Evolutionary conservation across 345 rosid species (phyloP).

Genomic region (Raphanus raphanistrum): DNA sequence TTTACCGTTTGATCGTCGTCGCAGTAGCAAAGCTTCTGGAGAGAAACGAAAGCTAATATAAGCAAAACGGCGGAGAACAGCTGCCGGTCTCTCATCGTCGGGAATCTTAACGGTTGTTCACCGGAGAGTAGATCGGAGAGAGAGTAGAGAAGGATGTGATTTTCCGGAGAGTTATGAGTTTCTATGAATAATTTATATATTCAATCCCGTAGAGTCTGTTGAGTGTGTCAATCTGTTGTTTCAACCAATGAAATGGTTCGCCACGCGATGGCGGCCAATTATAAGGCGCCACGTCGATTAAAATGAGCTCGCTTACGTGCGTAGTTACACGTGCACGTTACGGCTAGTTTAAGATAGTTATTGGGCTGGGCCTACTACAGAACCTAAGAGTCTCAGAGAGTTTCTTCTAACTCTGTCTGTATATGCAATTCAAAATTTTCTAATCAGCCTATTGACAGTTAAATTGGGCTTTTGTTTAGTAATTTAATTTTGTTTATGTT

Average conservation of each 20-base stretch:
- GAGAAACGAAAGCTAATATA: slow-evolving; percentile 48
- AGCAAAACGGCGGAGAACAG: slow-evolving; percentile 14
- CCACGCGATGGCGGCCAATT: neutral
- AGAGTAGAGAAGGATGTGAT: neutral
- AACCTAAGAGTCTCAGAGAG: neutral
- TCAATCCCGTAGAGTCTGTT: neutral
- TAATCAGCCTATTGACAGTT: neutral
- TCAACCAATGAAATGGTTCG: neutral
- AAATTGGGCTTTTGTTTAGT: neutral
- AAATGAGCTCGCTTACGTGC: neutral
- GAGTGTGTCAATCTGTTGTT: neutral
- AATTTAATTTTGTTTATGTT: neutral
- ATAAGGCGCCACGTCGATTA: neutral
- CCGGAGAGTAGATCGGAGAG: neutral
- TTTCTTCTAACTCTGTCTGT: neutral
- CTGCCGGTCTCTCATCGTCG: slow-evolving; percentile 42
- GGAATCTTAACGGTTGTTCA: neutral
- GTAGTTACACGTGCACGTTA: neutral
- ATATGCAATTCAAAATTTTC: neutral
- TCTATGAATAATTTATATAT: neutral
- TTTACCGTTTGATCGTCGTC: slow-evolving; percentile 64
- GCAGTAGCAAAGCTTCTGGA: slow-evolving; percentile 49
- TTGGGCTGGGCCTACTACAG: neutral
- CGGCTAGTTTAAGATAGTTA: neutral
- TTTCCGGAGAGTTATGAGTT: neutral